These are phyloP conservation scores for Omphalotus guepiniiformis DNA, from an alignment of 768 basidiomycete genomes.

Conservation along the genomic window DNA sequence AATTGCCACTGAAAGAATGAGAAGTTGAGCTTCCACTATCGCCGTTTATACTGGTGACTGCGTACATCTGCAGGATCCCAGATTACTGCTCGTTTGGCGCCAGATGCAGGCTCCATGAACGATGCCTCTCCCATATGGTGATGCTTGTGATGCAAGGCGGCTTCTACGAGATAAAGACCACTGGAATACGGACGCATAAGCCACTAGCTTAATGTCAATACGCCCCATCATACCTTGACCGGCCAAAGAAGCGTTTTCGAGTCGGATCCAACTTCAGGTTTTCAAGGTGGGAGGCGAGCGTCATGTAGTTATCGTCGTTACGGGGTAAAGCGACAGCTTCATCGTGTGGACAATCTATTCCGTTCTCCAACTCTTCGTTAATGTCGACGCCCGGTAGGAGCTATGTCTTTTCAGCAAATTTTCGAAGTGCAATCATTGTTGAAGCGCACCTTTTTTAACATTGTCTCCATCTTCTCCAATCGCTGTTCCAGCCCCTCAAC, in stretches of 20 bases:
- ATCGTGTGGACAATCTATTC: constrained; percentile 20
- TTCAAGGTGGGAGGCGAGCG: constrained; percentile 28
- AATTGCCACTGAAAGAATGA: constrained; percentile 29
- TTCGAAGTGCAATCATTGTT: not conserved
- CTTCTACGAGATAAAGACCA: constrained; percentile 46
- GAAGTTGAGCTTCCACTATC: too few species aligned
- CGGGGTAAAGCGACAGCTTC: constrained; percentile 17
- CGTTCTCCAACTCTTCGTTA: constrained; percentile 49
- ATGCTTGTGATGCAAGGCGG: constrained; percentile 53
- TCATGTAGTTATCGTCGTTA: constrained; percentile 28
- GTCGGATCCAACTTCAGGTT: constrained; percentile 34
- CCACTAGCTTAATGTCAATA: not conserved
- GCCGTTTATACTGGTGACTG: too few species aligned
- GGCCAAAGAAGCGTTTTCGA: constrained; percentile 44
- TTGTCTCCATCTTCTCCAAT: constrained; percentile 60
- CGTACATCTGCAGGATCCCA: constrained; percentile 38
- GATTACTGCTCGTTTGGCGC: constrained; percentile 39
- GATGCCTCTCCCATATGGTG: constrained; percentile 40
- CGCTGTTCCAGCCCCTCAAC: constrained; percentile 60
- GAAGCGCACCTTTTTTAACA: constrained; percentile 46
- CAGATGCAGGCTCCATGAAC: constrained; percentile 19
- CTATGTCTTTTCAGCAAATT: constrained; percentile 22
- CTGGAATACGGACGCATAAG: constrained; percentile 24
- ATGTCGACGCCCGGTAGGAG: constrained; percentile 62
- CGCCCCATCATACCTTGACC: constrained; percentile 31